Percentiles rank a stretch among this genome's conserved stretches.
phyloP scores from a whole-genome alignment of 805 yeast species.

The Cyberlindnera petersonii region DNA sequence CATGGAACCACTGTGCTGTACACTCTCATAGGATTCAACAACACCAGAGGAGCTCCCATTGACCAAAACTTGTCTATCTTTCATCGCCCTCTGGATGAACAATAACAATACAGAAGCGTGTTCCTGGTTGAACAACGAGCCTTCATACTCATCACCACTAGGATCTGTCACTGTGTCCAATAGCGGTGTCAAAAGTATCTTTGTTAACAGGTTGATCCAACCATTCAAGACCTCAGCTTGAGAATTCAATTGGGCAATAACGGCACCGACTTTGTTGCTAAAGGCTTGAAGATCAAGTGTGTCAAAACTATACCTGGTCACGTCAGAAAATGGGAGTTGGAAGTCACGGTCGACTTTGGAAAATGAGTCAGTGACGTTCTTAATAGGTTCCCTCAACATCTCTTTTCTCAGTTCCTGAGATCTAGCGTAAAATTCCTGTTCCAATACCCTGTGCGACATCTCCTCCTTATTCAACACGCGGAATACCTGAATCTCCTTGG shows the following conservation, averaged over 20 bases:
- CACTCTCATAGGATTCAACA: conserved; percentile 10
- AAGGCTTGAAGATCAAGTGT: conserved; percentile 15
- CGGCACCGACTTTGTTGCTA: conserved; percentile 13
- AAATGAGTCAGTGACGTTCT: conserved; percentile 10
- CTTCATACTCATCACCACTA: conserved; percentile 63
- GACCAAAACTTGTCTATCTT: conserved; percentile 39
- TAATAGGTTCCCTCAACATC: conserved; percentile 38
- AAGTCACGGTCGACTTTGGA: conserved; percentile 5
- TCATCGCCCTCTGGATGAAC: conserved; percentile 44
- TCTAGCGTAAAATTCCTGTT: conserved; percentile 47
- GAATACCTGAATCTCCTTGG: conserved; percentile 24
- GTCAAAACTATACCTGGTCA: not conserved
- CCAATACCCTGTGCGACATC: conserved; percentile 40
- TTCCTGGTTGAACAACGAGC: conserved; percentile 73
- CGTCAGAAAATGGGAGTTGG: not conserved
- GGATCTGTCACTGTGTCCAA: conserved; percentile 41
- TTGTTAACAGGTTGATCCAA: conserved; percentile 44
- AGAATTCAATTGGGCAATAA: conserved; percentile 38
- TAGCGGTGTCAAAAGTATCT: conserved; percentile 46
- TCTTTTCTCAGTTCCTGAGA: conserved; percentile 62
- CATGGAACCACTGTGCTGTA: conserved; percentile 7
- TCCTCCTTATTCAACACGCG: conserved; percentile 29
- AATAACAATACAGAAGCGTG: conserved; percentile 56
- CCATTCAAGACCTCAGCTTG: conserved; percentile 50
- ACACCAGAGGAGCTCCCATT: conserved; percentile 23